Conservation (phyloP, 1,139 yeast species). For the Pichia sp. region DNA sequence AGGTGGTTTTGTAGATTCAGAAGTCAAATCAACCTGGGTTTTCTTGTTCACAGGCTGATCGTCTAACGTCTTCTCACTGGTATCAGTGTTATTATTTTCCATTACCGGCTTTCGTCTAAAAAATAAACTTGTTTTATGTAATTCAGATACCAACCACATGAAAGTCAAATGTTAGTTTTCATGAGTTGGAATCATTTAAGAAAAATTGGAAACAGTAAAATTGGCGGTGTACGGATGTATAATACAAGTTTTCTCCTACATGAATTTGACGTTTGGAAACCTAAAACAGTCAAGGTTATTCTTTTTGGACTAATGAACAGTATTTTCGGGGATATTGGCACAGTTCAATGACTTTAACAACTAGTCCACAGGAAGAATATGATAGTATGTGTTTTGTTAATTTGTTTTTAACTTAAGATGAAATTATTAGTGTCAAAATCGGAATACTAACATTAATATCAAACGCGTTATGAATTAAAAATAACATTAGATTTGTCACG, state of each 20-base stretch:
- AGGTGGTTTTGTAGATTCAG: too few species aligned
- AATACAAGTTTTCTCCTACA: background rate
- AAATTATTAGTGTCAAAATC: background rate
- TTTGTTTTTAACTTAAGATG: background rate
- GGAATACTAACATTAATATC: background rate
- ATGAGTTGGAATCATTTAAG: too few species aligned
- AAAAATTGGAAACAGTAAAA: background rate
- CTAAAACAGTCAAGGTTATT: too few species aligned
- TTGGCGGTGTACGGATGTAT: background rate
- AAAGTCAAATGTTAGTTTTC: too few species aligned
- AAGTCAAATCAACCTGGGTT: too few species aligned
- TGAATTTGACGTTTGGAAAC: background rate
- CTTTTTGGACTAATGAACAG: too few species aligned
- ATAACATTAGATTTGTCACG: background rate
- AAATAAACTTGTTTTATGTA: background rate
- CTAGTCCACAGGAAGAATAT: background rate
- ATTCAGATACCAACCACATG: too few species aligned
- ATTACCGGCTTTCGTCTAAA: background rate
- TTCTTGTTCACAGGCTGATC: too few species aligned
- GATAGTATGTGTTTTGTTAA: background rate
- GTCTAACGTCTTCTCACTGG: background rate
- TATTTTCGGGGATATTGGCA: too few species aligned
- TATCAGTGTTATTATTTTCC: background rate
- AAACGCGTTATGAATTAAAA: background rate
- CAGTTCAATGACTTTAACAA: background rate